Evolutionary conservation across 495 filamentous ascomycete genomes (phyloP).

Genomic region (Neurospora sp.): DNA sequence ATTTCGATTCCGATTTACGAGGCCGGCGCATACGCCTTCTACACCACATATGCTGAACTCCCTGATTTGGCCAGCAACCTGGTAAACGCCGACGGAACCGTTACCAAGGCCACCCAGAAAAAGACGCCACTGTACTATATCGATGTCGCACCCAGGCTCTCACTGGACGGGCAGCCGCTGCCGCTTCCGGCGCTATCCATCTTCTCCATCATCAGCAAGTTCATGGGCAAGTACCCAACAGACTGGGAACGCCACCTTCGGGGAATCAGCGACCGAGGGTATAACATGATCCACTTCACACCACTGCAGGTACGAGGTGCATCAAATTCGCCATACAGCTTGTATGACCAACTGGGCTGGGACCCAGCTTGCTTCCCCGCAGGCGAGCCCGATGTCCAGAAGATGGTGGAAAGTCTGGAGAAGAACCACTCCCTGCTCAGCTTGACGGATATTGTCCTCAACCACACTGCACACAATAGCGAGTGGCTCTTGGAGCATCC

Average conservation of each 20-base stretch:
- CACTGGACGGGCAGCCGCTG: slow-evolving; percentile 55
- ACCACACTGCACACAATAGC: slow-evolving; percentile 95
- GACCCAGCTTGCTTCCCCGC: slow-evolving; percentile 74
- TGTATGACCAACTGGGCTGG: slow-evolving; percentile 84
- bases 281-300: slow-evolving; percentile 99
- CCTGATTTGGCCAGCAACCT: slow-evolving; percentile 60
- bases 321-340: slow-evolving; percentile 94
- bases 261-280: slow-evolving; percentile 79
- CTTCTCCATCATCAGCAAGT: slow-evolving; percentile 94
- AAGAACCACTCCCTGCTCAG: slow-evolving; percentile 74
- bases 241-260: slow-evolving; percentile 83
- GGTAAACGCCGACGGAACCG: slow-evolving; percentile 20
- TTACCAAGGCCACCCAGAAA: slow-evolving; percentile 36
- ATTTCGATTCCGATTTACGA: slow-evolving; percentile 75
- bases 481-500: slow-evolving; percentile 91
- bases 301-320: slow-evolving; percentile 79
- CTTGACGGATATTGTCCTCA: slow-evolving; percentile 95
- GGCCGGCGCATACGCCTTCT: slow-evolving; percentile 93
- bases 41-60: slow-evolving; percentile 82
- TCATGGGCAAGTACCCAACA: slow-evolving; percentile 83
- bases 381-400: slow-evolving; percentile 73
- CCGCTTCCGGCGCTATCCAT: slow-evolving; percentile 81
- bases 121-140: slow-evolving; percentile 75
- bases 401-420: slow-evolving; percentile 72
- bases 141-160: slow-evolving; percentile 79